Evolutionary conservation across 345 rosid genomes (phyloP).

Genomic region (Populus ilicifolia): DNA sequence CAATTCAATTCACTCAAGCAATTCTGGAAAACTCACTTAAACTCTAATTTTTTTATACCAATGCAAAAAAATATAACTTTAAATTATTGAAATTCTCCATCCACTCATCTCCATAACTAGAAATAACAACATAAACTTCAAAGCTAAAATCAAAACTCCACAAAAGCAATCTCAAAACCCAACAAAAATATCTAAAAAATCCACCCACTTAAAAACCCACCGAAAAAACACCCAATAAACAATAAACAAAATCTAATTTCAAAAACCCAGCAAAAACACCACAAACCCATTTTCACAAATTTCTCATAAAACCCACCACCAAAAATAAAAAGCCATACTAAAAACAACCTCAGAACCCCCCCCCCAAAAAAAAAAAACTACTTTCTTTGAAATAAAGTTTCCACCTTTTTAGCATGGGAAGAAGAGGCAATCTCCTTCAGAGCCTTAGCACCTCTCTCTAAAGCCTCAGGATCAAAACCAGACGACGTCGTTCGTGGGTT

Average conservation of each 20-base stretch:
- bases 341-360: not conserved
- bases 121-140: not conserved
- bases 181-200: no score
- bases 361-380: not conserved
- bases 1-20: not conserved
- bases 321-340: not conserved
- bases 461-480: conserved; percentile 90
- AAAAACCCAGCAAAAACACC: not conserved
- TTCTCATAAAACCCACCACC: not conserved
- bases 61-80: not conserved
- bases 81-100: not conserved
- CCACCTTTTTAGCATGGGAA: conserved; percentile 74
- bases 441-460: conserved; percentile 81
- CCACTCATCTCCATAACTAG: not conserved
- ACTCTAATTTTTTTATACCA: not conserved
- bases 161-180: not conserved
- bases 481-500: conserved; percentile 77
- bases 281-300: not conserved
- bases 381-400: not conserved
- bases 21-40: no score
- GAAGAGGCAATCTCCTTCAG: conserved; percentile 62
- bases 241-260: not conserved
- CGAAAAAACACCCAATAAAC: not conserved
- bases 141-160: not conserved
- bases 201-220: not conserved